phyloP scores from a whole-genome alignment of 345 rosid species.

The Melaleuca alternifolia region DNA sequence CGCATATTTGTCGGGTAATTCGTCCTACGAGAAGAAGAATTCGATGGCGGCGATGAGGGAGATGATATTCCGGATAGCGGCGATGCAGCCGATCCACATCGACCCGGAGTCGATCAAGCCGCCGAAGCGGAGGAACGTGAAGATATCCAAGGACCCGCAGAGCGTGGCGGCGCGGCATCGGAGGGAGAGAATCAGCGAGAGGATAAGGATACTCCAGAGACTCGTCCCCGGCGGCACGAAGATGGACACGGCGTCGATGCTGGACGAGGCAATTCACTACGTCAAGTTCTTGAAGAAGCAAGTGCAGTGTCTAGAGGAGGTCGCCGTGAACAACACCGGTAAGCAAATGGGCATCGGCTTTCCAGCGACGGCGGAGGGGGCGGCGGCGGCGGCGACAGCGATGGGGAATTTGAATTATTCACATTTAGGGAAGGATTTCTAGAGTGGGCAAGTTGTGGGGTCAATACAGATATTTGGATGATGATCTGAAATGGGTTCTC shows the following conservation, averaged over 20 bases:
- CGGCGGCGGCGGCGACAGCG: neutral
- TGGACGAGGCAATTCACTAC: constrained; percentile 90
- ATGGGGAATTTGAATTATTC: constrained; percentile 27
- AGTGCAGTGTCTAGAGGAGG: constrained; percentile 67
- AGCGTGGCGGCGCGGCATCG: constrained; percentile 90
- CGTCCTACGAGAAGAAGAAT: constrained; percentile 12
- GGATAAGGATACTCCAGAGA: constrained; percentile 82
- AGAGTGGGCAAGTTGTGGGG: constrained; percentile 17
- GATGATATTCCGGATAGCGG: constrained; percentile 80
- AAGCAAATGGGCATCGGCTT: constrained; percentile 2
- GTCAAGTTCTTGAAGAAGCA: constrained; percentile 86
- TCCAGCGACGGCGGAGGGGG: constrained; percentile 1
- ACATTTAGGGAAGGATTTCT: constrained; percentile 35
- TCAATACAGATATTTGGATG: constrained; percentile 52
- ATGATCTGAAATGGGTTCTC: neutral
- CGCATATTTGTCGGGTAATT: neutral
- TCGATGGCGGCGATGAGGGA: constrained; percentile 74
- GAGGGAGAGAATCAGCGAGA: constrained; percentile 80
- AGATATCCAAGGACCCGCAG: constrained; percentile 91
- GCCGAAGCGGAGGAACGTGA: constrained; percentile 77
- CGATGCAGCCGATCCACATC: constrained; percentile 80
- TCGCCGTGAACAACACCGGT: constrained; percentile 22
- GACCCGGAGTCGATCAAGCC: constrained; percentile 87
- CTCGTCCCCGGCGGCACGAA: constrained; percentile 98
- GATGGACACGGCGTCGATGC: constrained; percentile 95